Evolutionary conservation across 352 stramenopile species (phyloP).

Genomic region (Pythium aristosporum): DNA sequence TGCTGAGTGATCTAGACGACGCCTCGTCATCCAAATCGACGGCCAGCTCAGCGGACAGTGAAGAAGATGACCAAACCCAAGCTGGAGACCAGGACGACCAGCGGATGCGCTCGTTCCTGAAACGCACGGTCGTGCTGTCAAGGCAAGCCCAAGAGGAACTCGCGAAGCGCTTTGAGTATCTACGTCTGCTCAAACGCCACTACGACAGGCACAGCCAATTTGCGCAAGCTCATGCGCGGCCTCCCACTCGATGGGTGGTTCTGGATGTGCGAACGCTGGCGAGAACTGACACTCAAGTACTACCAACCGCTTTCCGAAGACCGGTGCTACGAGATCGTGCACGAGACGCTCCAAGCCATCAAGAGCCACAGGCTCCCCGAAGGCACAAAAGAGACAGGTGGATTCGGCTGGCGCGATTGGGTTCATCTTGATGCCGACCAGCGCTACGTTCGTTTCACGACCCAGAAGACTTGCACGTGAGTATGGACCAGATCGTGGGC

Average conservation of each 20-base stretch:
- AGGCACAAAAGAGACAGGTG: background rate
- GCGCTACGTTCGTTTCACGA: background rate
- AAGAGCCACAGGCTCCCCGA: background rate
- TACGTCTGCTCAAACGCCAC: background rate
- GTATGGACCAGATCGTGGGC: background rate
- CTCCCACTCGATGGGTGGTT: slow-evolving; percentile 10
- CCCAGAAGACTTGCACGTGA: background rate
- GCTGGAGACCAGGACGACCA: background rate
- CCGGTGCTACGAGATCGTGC: background rate
- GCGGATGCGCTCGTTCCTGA: background rate
- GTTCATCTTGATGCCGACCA: background rate
- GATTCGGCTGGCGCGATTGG: slow-evolving; percentile 1
- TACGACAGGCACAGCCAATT: background rate
- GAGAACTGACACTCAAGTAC: background rate
- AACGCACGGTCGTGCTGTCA: background rate
- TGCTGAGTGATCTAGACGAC: background rate
- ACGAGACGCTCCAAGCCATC: background rate
- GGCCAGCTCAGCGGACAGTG: background rate
- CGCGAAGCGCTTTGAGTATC: background rate
- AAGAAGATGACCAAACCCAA: background rate
- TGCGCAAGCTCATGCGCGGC: too few relatives aligned
- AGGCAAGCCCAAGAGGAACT: background rate
- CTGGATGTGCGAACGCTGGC: slow-evolving; percentile 11
- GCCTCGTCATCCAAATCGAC: background rate
- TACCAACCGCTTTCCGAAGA: background rate